Evolutionary conservation across 1,284 basidiomycete species (phyloP).

Genomic region (Ustilago lituana): DNA sequence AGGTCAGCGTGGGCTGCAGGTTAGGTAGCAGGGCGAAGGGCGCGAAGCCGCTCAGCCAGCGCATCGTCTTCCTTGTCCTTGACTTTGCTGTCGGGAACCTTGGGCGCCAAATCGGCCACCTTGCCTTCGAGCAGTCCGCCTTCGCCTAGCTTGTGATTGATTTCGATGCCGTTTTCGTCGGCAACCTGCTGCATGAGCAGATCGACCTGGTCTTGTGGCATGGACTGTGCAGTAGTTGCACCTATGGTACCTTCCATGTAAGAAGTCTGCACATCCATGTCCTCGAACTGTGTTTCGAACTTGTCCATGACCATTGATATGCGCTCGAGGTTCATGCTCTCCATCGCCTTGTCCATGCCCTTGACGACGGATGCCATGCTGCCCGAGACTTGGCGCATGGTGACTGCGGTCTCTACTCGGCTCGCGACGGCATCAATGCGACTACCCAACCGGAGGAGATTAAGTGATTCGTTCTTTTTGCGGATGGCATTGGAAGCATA

Average conservation of each 20-base stretch:
- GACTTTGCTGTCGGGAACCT: slow-evolving; percentile 30
- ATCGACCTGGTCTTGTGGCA: slow-evolving; percentile 97
- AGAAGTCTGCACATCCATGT: slow-evolving; percentile 96
- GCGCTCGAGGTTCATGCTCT: slow-evolving; percentile 96
- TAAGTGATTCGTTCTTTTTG: slow-evolving; percentile 95
- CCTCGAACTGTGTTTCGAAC: slow-evolving; percentile 95
- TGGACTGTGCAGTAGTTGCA: slow-evolving; percentile 88
- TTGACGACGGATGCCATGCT: slow-evolving; percentile 96
- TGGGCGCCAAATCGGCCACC: slow-evolving; percentile 61
- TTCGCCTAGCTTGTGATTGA: slow-evolving; percentile 86
- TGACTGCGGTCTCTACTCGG: slow-evolving; percentile 98
- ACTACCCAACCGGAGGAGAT: slow-evolving; percentile 69
- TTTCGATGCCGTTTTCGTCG: slow-evolving; percentile 95
- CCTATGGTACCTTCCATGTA: slow-evolving; percentile 99
- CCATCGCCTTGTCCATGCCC: slow-evolving; percentile 99
- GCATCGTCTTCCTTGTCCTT: slow-evolving; percentile 72
- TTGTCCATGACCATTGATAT: slow-evolving; percentile 99
- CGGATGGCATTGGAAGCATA: slow-evolving; percentile 98
- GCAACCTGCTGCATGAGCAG: slow-evolving; percentile 90
- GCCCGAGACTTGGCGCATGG: slow-evolving; percentile 86
- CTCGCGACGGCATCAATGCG: slow-evolving; percentile 95
- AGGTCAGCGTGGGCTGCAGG: background rate
- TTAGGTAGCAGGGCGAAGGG: slow-evolving; percentile 61
- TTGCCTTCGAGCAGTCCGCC: slow-evolving; percentile 75
- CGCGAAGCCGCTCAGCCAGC: slow-evolving; percentile 74